Evolutionary conservation across 192 early-diverging fungal genomes (phyloP).

Genomic region (Hyaloraphidium curvatum): DNA sequence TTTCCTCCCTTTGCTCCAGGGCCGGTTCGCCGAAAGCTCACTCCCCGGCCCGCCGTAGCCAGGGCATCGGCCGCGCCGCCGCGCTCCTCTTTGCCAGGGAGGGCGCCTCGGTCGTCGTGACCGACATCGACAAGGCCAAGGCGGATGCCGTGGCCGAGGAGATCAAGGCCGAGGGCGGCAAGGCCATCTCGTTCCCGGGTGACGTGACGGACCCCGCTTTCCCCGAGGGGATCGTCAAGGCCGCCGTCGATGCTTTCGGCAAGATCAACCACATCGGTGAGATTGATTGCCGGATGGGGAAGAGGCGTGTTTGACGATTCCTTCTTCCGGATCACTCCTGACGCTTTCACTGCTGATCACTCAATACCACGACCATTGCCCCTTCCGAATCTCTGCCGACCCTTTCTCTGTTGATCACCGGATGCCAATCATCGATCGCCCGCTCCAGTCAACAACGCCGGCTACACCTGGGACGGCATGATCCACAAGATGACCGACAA

Average conservation of each 20-base stretch:
- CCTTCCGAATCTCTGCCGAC: no score
- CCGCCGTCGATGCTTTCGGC: constrained; percentile 23
- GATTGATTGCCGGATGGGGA: no score
- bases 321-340: no score
- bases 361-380: no score
- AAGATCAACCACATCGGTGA: constrained; percentile 14
- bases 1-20: background rate
- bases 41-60: background rate
- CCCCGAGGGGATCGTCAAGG: constrained; percentile 31
- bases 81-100: constrained; percentile 8
- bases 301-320: no score
- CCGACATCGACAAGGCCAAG: constrained; percentile 15
- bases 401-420: no score
- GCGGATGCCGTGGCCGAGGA: constrained; percentile 7
- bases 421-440: no score
- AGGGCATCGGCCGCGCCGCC: constrained; percentile 8
- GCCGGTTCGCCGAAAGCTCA: background rate
- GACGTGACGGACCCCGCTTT: constrained; percentile 33
- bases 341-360: no score
- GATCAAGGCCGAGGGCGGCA: constrained; percentile 9
- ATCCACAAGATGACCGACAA: constrained; percentile 13
- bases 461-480: constrained; percentile 11
- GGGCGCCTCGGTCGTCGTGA: constrained; percentile 6
- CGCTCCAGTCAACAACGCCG: constrained; percentile 15
- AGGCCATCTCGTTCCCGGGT: constrained; percentile 20